Evolutionary conservation across 768 basidiomycete species (phyloP).

Genomic region (Xanthoconium stramineum): DNA sequence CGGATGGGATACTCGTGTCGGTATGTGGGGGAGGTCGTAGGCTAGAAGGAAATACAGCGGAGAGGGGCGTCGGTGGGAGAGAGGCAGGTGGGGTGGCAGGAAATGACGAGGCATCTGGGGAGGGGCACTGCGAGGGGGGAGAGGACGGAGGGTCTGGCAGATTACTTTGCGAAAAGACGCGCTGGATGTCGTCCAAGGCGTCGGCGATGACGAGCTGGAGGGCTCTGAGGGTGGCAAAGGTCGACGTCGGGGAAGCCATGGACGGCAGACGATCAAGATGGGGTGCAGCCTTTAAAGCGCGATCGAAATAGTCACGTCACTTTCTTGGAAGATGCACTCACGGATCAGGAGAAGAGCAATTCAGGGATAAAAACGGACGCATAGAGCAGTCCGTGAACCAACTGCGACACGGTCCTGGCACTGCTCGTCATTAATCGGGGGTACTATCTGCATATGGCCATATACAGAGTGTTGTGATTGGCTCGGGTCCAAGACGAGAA

Average conservation of each 20-base stretch:
- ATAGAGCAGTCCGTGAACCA: neutral
- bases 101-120: conserved; percentile 25
- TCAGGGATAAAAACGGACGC: conserved; percentile 1
- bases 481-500: neutral
- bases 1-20: neutral
- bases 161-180: conserved; percentile 40
- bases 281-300: conserved; percentile 16
- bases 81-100: conserved; percentile 27
- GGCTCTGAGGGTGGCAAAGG: conserved; percentile 60
- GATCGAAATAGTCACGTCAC: conserved; percentile 17
- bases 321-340: conserved; percentile 8
- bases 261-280: neutral
- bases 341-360: conserved; percentile 12
- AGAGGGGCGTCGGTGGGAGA: conserved; percentile 30
- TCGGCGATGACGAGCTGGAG: conserved; percentile 65
- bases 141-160: conserved; percentile 8
- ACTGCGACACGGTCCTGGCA: neutral
- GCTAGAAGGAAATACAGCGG: conserved; percentile 20
- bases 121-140: conserved; percentile 15
- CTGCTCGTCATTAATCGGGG: neutral
- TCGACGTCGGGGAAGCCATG: conserved; percentile 41
- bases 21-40: conserved; percentile 1
- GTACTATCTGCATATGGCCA: conserved; percentile 2
- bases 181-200: conserved; percentile 67
- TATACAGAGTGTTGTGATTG: conserved; percentile 11